Percentiles rank a stretch among this genome's conserved stretches.
Conservation (phyloP, 768 basidiomycete species). For the Lyophyllum semitale region DNA sequence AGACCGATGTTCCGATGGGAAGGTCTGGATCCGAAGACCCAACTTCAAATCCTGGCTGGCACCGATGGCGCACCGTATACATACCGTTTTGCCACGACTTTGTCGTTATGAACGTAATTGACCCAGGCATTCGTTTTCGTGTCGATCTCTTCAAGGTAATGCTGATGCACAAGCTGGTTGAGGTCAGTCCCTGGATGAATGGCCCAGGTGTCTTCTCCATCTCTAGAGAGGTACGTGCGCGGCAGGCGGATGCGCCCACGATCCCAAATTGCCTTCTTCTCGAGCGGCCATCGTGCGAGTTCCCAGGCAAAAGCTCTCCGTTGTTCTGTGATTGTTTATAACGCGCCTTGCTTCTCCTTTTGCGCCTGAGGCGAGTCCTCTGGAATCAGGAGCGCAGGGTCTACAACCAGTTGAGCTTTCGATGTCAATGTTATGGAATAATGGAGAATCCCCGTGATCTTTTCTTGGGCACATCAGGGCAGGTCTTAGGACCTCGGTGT, state of each 20-base stretch:
- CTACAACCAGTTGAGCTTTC: conserved; percentile 14
- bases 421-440: no score
- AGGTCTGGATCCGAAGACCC: no score
- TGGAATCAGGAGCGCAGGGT: conserved; percentile 15
- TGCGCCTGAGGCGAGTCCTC: conserved; percentile 20
- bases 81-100: conserved; percentile 31
- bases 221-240: conserved; percentile 35
- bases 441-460: not conserved
- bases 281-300: conserved; percentile 40
- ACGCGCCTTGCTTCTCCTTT: conserved; percentile 25
- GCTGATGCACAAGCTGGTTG: conserved; percentile 37
- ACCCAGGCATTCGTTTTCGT: conserved; percentile 17
- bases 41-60: no score
- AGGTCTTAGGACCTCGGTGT: no score
- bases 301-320: conserved; percentile 40
- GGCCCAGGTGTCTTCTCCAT: conserved; percentile 34
- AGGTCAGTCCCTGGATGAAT: conserved; percentile 34
- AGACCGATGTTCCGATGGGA: no score
- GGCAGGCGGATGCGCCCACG: conserved; percentile 39
- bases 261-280: conserved; percentile 29
- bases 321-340: conserved; percentile 28
- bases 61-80: no score
- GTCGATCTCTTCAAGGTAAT: conserved; percentile 22
- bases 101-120: conserved; percentile 38
- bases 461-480: not conserved